phyloP scores from a whole-genome alignment of 2,329 filamentous ascomycete species.

The Claviceps pazoutovae region DNA sequence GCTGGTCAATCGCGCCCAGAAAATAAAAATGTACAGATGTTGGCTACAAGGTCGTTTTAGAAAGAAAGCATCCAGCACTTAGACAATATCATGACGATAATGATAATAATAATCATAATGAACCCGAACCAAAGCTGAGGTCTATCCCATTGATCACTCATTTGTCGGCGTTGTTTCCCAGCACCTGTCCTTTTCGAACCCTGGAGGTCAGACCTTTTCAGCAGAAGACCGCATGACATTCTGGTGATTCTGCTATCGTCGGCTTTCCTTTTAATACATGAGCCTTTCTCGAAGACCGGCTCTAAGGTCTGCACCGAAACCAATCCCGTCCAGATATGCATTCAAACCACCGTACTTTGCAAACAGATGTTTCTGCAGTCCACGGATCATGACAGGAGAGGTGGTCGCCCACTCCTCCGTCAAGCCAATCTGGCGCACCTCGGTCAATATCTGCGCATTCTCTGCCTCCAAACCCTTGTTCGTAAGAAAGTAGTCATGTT shows the following conservation, averaged over 20 bases:
- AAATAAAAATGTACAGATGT: conserved; percentile 96
- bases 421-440: conserved; percentile 58
- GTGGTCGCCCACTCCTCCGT: conserved; percentile 60
- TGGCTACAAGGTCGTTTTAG: conserved; percentile 81
- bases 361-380: conserved; percentile 43
- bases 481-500: conserved; percentile 59
- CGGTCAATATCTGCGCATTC: conserved; percentile 46
- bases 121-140: background rate
- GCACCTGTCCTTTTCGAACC: too few relatives aligned
- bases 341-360: conserved; percentile 51
- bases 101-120: background rate
- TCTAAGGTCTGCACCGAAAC: conserved; percentile 35
- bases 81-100: background rate
- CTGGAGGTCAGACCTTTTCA: too few relatives aligned
- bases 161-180: too few relatives aligned
- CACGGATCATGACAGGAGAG: conserved; percentile 47
- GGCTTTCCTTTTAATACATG: conserved; percentile 20
- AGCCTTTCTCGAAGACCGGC: conserved; percentile 26
- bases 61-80: conserved; percentile 40
- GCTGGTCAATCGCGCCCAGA: conserved; percentile 79
- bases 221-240: background rate
- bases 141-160: too few relatives aligned
- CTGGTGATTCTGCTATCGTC: background rate
- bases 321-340: conserved; percentile 49
- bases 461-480: conserved; percentile 45